Conservation (phyloP, 2,329 filamentous ascomycete species). For the Nannizzia gypsea region DNA sequence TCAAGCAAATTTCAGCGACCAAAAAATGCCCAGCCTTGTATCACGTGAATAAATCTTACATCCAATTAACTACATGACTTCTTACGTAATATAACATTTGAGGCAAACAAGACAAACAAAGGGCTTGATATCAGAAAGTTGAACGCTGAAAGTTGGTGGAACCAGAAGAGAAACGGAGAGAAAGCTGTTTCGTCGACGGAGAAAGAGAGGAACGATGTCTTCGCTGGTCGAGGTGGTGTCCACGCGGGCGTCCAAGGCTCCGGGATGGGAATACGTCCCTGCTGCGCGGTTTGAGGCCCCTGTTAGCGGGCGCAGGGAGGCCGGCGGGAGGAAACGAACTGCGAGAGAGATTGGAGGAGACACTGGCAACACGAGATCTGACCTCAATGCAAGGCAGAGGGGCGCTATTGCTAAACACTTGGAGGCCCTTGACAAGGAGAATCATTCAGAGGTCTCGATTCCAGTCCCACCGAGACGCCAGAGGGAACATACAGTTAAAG, state of each 20-base stretch:
- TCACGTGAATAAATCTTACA: no score
- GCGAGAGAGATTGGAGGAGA: constrained; percentile 45
- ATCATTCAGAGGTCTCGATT: constrained; percentile 59
- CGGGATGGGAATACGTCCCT: constrained; percentile 87
- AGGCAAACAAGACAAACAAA: constrained; percentile 1
- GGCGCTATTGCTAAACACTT: constrained; percentile 71
- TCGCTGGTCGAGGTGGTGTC: constrained; percentile 66
- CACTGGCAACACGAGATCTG: constrained; percentile 34
- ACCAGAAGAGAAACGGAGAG: neutral
- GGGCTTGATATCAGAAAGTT: neutral
- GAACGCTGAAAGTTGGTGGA: neutral
- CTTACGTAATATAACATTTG: neutral
- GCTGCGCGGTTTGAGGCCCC: constrained; percentile 52
- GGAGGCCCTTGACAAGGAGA: constrained; percentile 71
- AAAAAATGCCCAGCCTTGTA: neutral
- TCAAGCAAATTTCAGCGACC: neutral
- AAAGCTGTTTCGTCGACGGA: neutral
- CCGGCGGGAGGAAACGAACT: constrained; percentile 56
- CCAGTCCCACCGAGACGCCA: constrained; percentile 48
- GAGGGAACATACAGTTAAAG: constrained; percentile 32
- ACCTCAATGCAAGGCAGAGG: constrained; percentile 70
- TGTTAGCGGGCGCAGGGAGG: constrained; percentile 29
- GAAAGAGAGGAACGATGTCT: constrained; percentile 37
- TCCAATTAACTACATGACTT: no score
- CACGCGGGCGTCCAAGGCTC: constrained; percentile 53